Evolutionary conservation across 768 basidiomycete genomes (phyloP), one percentile per base, ranked within the genome.

Genomic region (Pleurotus djamor): DNA sequence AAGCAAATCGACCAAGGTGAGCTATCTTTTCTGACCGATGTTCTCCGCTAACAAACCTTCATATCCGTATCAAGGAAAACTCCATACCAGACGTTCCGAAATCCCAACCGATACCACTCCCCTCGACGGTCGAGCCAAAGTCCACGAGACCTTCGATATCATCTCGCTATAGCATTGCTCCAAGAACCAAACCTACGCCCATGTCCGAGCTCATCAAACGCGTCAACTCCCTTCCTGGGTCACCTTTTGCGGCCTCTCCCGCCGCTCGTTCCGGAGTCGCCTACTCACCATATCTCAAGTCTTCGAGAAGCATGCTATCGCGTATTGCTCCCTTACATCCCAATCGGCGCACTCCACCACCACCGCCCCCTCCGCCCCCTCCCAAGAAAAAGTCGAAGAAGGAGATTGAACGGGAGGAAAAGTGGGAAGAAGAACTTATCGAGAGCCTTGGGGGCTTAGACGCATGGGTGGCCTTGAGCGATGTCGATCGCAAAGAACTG

Each of bases 331-430:
- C 91, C 3, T 76, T 93, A 28, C 91, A 92, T 65, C 83, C 85
- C 7, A 88, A 89, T 68, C 76, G 89, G 50, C 80, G 83, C 12
- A 83, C 88, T 1, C 91, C 91, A 0, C 90, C 91, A 0, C 90
- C 88, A 0, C 87, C 88, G 0, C 79, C 76, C 2, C 91, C 91
- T 0, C 83, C 84, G 4, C 85, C 85, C 0, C 88, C 89, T 4
- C 85, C 86, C 48, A 83, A 80, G 62, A 89, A 86, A 73, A 92
- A 92, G 76, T 86, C 84, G 54, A 91, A 91, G 77, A 92, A 92
- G 69, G 84, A 90, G 71, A 71, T 89, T 21, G 83, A 86, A 66
- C 72, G 82, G 66, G 91, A 92, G 71, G 91, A 92, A 69, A 82
- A 80, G 65, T 91, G 91, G 82, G 90, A 92, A 67, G 84, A 89